Evolutionary conservation across 2,329 filamentous ascomycete species (phyloP).

Genomic region (Fusarium fujikuroi): DNA sequence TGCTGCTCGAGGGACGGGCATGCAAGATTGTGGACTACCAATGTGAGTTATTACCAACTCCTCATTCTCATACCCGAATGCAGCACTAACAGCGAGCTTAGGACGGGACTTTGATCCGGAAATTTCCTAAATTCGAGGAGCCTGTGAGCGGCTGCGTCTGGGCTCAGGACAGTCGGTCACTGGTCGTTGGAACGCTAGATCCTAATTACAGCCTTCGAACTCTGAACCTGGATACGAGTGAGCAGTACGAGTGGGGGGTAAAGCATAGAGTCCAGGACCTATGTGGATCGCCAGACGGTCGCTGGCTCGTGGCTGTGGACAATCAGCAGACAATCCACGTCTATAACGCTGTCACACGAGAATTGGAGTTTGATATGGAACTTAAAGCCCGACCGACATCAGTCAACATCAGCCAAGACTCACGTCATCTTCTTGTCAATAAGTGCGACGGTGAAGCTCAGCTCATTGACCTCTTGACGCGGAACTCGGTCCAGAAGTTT

Average conservation of each 20-base stretch:
- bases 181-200: conserved; percentile 83
- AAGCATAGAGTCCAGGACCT: conserved; percentile 85
- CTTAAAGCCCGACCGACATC: conserved; percentile 76
- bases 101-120: conserved; percentile 72
- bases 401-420: conserved; percentile 83
- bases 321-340: conserved; percentile 77
- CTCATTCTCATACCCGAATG: neutral
- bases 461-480: conserved; percentile 79
- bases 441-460: conserved; percentile 80
- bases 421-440: conserved; percentile 83
- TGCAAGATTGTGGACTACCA: conserved; percentile 79
- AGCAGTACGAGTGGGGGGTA: conserved; percentile 73
- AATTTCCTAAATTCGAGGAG: conserved; percentile 78
- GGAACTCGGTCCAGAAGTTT: conserved; percentile 78
- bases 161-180: conserved; percentile 79
- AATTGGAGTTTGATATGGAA: conserved; percentile 79
- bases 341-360: conserved; percentile 80
- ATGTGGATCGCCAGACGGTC: conserved; percentile 83
- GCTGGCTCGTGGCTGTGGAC: conserved; percentile 82
- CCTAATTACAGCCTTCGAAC: conserved; percentile 73
- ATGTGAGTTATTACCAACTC: conserved; percentile 59
- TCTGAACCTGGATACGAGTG: conserved; percentile 73
- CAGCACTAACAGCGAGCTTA: conserved; percentile 49
- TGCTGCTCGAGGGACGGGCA: conserved; percentile 81
- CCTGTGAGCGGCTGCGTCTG: conserved; percentile 92